Base-by-base conservation (phyloP, 352 stramenopile genomes). In the Globisporangium polare region DNA sequence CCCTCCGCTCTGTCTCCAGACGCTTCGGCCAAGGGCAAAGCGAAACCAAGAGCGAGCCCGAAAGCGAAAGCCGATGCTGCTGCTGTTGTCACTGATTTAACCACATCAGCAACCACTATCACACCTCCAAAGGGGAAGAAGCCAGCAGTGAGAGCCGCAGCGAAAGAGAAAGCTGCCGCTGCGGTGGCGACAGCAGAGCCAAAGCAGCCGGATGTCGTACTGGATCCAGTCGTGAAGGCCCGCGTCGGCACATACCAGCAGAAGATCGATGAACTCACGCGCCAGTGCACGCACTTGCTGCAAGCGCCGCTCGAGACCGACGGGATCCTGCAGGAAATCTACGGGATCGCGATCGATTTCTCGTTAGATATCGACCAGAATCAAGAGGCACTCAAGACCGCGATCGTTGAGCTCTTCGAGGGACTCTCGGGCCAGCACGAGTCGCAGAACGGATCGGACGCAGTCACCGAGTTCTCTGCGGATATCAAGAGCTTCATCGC, bases 201-300 rank as follows among this genome's bases (percentile, higher is more conserved):
- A 35, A 83, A 66, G 24, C 39, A 49, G 33, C 41, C 50, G 1
- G 53, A 71, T 35, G 70, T 79, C 45, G 68, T 70, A 18, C 61
- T 89, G 24, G 78, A 90, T 60, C 79, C 82, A 3, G 69, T 71
- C 3, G 68, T 84, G 43, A 75, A 89, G 45, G 80, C 84, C 1
- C 73, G 84, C 13, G 70, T 94, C 22, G 79, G 86, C 50, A 84
- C 69, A 22, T 95, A 92, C 51, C 73, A 85, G 47, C 65, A 86
- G 29, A 92, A 93, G 63, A 84, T 88, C 17, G 72, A 88, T n/a
- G 83, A 91, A 41, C 67, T 92, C 42, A 89, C 80, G 22, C 61
- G 62, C 15, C 60, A 74, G 33, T 89, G 78, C 53, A 66, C 59
- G 15, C 59, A 76, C 20, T 61, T 89, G 15, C 51, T 79, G 26